Evolutionary conservation across 768 basidiomycete species (phyloP).

Genomic region (Lyophyllum decastes): DNA sequence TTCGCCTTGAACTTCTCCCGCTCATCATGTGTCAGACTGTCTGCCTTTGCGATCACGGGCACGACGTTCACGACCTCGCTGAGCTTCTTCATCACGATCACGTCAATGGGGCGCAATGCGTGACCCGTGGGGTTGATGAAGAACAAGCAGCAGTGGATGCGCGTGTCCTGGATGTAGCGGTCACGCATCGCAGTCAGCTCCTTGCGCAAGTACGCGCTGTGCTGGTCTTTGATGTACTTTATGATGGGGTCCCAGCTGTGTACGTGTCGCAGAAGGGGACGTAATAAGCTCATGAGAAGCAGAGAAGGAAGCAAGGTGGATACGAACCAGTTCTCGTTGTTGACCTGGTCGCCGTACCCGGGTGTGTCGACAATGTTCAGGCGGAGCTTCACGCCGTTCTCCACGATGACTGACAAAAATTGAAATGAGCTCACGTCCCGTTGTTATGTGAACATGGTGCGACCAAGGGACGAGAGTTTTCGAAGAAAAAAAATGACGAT

Average conservation of each 20-base stretch:
- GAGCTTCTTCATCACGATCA: constrained; percentile 98
- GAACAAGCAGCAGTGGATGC: constrained; percentile 97
- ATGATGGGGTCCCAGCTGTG: constrained; percentile 98
- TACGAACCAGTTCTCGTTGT: constrained; percentile 95
- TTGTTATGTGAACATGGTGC: neutral
- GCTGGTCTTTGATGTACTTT: constrained; percentile 99
- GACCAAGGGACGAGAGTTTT: neutral
- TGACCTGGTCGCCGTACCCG: constrained; percentile 97
- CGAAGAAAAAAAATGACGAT: neutral
- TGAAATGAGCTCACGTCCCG: neutral
- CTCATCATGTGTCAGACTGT: constrained; percentile 93
- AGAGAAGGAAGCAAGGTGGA: constrained; percentile 7
- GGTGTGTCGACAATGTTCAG: constrained; percentile 99
- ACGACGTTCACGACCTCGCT: constrained; percentile 99
- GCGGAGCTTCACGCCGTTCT: constrained; percentile 92
- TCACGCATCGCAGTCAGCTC: constrained; percentile 99
- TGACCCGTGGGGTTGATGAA: constrained; percentile 99
- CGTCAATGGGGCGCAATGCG: constrained; percentile 92
- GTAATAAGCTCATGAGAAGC: constrained; percentile 7
- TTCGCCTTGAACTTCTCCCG: constrained; percentile 90
- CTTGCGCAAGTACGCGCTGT: constrained; percentile 97
- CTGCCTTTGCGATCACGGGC: constrained; percentile 98
- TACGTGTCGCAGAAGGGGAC: neutral
- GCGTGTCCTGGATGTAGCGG: constrained; percentile 96
- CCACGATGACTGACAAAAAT: constrained; percentile 74